These are phyloP conservation scores for Entoloma clypeatum DNA, from an alignment of 1,284 basidiomycete genomes.

Conservation along the genomic window DNA sequence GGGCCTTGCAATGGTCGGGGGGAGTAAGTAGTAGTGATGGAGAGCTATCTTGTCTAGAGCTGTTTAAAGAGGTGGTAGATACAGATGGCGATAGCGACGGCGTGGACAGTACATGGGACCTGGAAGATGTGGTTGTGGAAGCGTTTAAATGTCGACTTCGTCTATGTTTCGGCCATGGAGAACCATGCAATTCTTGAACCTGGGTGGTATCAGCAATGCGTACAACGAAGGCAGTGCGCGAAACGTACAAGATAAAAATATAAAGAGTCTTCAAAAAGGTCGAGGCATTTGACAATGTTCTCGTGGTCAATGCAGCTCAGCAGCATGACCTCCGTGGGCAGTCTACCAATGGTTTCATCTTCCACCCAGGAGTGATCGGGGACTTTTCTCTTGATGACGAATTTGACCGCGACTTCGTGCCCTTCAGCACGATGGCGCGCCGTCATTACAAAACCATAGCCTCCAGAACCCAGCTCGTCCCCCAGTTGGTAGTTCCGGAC, in stretches of 20 bases:
- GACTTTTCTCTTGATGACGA: conserved; percentile 84
- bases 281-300: conserved; percentile 79
- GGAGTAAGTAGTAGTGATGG: conserved; percentile 26
- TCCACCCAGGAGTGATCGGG: conserved; percentile 78
- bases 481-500: conserved; percentile 62
- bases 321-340: conserved; percentile 82
- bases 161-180: conserved; percentile 66
- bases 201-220: conserved; percentile 28
- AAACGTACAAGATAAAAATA: conserved; percentile 82
- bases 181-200: conserved; percentile 91
- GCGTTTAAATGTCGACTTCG: conserved; percentile 19
- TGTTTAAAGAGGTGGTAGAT: conserved; percentile 44
- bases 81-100: conserved; percentile 56
- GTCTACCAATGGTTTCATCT: conserved; percentile 53
- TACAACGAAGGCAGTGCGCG: conserved; percentile 3
- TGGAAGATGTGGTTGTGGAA: conserved; percentile 25
- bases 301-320: conserved; percentile 74
- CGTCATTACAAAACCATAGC: conserved; percentile 90
- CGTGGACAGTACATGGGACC: conserved; percentile 40
- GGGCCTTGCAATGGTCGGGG: conserved; percentile 13
- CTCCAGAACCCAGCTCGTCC: conserved; percentile 84
- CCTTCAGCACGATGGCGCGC: conserved; percentile 54
- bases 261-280: conserved; percentile 76
- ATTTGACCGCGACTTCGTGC: conserved; percentile 87
- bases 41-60: conserved; percentile 42